Evolutionary conservation across 192 early-diverging fungal genomes (phyloP).

Genomic region (Fimicolochytrium jonesii): DNA sequence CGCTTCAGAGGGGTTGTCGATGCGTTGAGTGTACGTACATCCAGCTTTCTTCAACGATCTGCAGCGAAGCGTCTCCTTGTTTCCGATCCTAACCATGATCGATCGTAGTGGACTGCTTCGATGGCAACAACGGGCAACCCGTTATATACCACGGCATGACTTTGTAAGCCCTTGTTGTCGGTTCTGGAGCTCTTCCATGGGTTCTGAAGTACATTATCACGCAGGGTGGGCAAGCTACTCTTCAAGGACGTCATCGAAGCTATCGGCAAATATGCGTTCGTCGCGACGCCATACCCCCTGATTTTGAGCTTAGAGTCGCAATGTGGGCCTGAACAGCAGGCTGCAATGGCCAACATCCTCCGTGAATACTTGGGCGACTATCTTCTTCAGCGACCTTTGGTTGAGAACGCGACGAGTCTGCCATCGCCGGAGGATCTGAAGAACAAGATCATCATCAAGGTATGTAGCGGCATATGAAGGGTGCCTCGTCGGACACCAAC

Average conservation of each 20-base stretch:
- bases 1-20: conserved; percentile 78
- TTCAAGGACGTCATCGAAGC: conserved; percentile 81
- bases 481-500: too few species aligned
- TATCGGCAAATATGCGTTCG: conserved; percentile 83
- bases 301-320: conserved; percentile 82
- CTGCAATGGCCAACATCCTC: conserved; percentile 67
- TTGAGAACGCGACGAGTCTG: conserved; percentile 34
- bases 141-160: conserved; percentile 82
- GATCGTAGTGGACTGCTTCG: conserved; percentile 82
- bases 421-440: conserved; percentile 72
- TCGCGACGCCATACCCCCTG: conserved; percentile 73
- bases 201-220: too few species aligned
- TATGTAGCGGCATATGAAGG: conserved; percentile 2
- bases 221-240: conserved; percentile 68
- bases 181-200: too few species aligned
- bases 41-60: not conserved
- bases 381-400: conserved; percentile 52
- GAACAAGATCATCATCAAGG: conserved; percentile 73
- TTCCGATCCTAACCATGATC: not conserved
- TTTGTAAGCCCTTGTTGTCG: conserved; percentile 58
- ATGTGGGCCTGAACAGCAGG: conserved; percentile 72
- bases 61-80: conserved; percentile 8
- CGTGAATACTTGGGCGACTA: conserved; percentile 61
- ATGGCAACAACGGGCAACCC: conserved; percentile 73
- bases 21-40: conserved; percentile 76